phyloP scores from a whole-genome alignment of 78 protist species.

The Cyanophora paradoxa region DNA sequence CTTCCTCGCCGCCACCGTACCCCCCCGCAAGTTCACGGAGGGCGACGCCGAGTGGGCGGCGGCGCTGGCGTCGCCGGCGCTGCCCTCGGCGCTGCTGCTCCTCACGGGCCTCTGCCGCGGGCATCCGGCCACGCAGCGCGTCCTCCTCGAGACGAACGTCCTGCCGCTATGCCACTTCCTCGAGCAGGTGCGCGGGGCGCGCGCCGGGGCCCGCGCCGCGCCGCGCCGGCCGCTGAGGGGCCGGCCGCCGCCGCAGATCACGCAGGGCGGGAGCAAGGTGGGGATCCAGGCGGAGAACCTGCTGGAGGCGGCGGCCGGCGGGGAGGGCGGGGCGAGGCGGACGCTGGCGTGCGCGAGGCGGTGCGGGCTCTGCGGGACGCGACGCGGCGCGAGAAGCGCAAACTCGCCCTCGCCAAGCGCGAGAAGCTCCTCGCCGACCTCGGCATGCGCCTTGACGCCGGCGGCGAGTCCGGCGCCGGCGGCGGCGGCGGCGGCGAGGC shows the following conservation, averaged over 20 bases:
- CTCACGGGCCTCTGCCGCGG: slow-evolving; percentile 47
- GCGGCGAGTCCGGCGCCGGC: not conserved
- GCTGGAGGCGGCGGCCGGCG: not conserved
- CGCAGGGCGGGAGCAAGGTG: slow-evolving; percentile 21
- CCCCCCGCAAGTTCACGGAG: not conserved
- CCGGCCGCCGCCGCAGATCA: slow-evolving; percentile 27
- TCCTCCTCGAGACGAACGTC: not conserved
- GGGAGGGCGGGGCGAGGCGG: slow-evolving; percentile 1
- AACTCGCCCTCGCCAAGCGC: slow-evolving; percentile 54
- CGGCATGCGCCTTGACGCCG: slow-evolving; percentile 31
- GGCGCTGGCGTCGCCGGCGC: slow-evolving; percentile 40
- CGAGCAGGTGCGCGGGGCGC: slow-evolving; percentile 30
- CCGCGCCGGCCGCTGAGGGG: not conserved
- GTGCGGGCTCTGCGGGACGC: slow-evolving; percentile 32
- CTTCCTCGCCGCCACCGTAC: not conserved
- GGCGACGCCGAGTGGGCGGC: slow-evolving; percentile 32
- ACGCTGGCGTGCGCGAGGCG: slow-evolving; percentile 1
- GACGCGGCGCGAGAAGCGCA: slow-evolving; percentile 30
- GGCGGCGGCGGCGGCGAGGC: not conserved
- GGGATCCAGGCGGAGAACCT: slow-evolving; percentile 27
- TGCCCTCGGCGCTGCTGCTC: slow-evolving; percentile 54
- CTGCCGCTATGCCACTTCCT: slow-evolving; percentile 40
- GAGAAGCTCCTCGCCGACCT: slow-evolving; percentile 31
- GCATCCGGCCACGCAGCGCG: slow-evolving; percentile 39
- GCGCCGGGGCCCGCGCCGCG: not conserved